Percentiles rank a stretch among this genome's conserved stretches.
These are phyloP conservation scores for Bauhinia variegata DNA, from an alignment of 306 rosid genomes.

Conservation along the genomic window DNA sequence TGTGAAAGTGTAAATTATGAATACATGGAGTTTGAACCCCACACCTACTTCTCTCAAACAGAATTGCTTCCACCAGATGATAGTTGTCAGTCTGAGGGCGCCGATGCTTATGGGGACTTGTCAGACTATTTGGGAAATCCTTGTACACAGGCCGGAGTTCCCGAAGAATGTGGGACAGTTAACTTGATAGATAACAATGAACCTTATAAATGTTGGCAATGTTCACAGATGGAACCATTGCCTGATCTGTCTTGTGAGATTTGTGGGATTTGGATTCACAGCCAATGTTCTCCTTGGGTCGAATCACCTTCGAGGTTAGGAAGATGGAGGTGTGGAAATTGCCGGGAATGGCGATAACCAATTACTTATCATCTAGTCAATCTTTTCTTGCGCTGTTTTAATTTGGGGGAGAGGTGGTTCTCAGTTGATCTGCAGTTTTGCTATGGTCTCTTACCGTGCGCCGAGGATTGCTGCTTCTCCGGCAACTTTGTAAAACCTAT, in stretches of 20 bases:
- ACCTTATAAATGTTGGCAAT: constrained; percentile 51
- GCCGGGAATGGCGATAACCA: constrained; percentile 78
- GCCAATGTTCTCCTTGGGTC: constrained; percentile 68
- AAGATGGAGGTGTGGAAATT: constrained; percentile 73
- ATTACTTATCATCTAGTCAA: constrained; percentile 1
- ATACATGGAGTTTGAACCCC: constrained; percentile 65
- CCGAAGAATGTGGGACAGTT: constrained; percentile 43
- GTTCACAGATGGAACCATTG: constrained; percentile 59
- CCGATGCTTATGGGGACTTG: constrained; percentile 49
- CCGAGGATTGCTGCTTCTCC: constrained; percentile 7
- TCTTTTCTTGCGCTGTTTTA: constrained; percentile 21
- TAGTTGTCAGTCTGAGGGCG: constrained; percentile 48
- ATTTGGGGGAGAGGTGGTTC: constrained; percentile 26
- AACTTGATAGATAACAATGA: constrained; percentile 30
- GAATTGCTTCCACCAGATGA: constrained; percentile 76
- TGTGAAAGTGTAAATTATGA: constrained; percentile 53
- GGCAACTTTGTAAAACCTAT: not conserved
- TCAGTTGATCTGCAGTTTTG: constrained; percentile 7
- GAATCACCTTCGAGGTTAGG: constrained; percentile 47
- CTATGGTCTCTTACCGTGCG: not conserved
- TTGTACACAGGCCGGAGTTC: constrained; percentile 31
- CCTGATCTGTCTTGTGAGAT: constrained; percentile 75
- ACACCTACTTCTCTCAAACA: constrained; percentile 73
- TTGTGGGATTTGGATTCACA: constrained; percentile 74
- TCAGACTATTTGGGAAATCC: constrained; percentile 49